A percentile compares a stretch with the other conserved stretches of the same genome.
Conservation (phyloP, 441 rosid genomes). For the Croton laevigatus region DNA sequence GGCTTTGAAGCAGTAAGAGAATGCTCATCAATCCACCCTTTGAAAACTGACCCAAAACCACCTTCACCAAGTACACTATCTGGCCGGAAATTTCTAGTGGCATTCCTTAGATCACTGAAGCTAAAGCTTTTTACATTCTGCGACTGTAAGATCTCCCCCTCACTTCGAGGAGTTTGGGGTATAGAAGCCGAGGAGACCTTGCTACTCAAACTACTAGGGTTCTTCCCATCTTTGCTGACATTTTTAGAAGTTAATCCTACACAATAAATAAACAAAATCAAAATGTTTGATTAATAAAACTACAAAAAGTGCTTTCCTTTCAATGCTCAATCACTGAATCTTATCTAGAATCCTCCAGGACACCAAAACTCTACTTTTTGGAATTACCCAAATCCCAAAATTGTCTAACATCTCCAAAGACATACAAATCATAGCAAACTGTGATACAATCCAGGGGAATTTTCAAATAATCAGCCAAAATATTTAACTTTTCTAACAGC, state of each 20-base stretch:
- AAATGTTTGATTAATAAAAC: not conserved
- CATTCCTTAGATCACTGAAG: constrained; percentile 49
- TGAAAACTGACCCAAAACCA: constrained; percentile 82
- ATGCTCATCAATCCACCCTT: constrained; percentile 82
- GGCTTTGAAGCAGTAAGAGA: constrained; percentile 57
- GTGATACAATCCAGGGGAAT: not conserved
- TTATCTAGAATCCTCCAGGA: not conserved
- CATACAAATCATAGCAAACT: not conserved
- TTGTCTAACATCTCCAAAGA: too few relatives aligned
- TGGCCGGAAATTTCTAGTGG: constrained; percentile 75
- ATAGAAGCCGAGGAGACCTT: constrained; percentile 44
- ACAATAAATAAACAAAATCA: not conserved
- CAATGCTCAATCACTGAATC: not conserved
- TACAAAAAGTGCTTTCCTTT: not conserved
- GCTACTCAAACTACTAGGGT: constrained; percentile 42
- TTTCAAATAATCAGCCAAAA: not conserved
- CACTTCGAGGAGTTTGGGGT: constrained; percentile 55
- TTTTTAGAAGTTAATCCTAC: constrained; percentile 21
- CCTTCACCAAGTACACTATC: constrained; percentile 86
- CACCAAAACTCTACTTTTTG: not conserved
- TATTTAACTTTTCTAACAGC: not conserved
- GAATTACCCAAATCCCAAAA: too few relatives aligned
- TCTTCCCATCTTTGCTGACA: constrained; percentile 12
- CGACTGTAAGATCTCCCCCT: constrained; percentile 74
- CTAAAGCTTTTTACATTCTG: constrained; percentile 55